Evolutionary conservation across 139 green algal genomes (phyloP), one percentile per base, ranked within the genome.

Genomic region (Micromonas commoda): DNA sequence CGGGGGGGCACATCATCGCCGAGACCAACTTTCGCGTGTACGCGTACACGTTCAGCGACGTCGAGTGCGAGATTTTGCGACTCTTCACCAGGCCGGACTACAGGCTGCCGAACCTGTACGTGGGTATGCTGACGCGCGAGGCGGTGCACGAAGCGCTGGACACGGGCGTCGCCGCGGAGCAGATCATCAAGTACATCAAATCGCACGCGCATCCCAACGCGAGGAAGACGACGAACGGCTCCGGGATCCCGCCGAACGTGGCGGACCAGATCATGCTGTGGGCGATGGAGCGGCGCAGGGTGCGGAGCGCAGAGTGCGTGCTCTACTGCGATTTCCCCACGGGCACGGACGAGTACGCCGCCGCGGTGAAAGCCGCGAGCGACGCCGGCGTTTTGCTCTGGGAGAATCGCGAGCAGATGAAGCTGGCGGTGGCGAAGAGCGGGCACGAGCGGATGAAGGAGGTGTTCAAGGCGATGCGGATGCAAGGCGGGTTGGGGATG

Each of bases 1-100:
- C 33, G 9, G 64, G 69, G 16, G 76, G 76, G 6, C 32, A 80
- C 37, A 64, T 87, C 52, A 73, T 87, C 32, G 79, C 83, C 34
- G 83, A 87, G 76, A 85, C 79, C 69, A 87, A 87, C 71, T 87
- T 73, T 51, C 71, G 83, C 45, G 76, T 85, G 1, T 87, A 87
- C 77, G 75, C 69, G 5, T 87, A 87, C 76, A 85, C 79, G 29
- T 23, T 26, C n/a, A 81, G 67, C 2, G 34, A 61, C n/a, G 26
- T 87, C 28, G 79, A 85, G 67, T 29, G 64, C 4, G 69, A 65
- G 26, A 81, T 87, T 29, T 67, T 87, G 26, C 32, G 64, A 0
- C 64, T 87, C 5, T 85, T 87, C 74, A 64, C 37, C 20, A 57
- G 60, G 6, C 26, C 61, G 3, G 74, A 80, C 45, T 73, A 71